These are phyloP conservation scores for Colletotrichum tanaceti DNA, from an alignment of 2,329 filamentous ascomycete genomes.

Conservation along the genomic window DNA sequence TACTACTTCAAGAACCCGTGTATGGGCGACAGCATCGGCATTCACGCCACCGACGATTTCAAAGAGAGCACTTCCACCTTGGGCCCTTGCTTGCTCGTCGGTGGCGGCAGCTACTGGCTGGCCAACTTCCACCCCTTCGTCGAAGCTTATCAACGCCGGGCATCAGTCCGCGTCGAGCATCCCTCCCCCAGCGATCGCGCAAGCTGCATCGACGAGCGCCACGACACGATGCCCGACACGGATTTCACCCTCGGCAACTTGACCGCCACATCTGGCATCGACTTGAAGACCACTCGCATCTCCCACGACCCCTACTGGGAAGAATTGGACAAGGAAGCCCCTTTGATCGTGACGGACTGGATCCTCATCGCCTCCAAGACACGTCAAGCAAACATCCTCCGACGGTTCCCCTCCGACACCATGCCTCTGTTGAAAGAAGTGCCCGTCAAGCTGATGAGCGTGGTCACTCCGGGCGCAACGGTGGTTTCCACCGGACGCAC, in stretches of 20 bases:
- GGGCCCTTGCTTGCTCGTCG: conserved; percentile 54
- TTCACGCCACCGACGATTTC: conserved; percentile 46
- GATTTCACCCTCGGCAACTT: conserved; percentile 52
- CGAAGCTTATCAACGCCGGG: conserved; percentile 48
- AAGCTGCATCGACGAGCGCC: conserved; percentile 50
- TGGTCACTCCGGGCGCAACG: conserved; percentile 50
- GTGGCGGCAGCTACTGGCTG: conserved; percentile 55
- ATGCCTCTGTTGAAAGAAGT: conserved; percentile 49
- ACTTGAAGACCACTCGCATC: conserved; percentile 56
- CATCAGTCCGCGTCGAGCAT: conserved; percentile 51
- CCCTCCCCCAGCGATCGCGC: conserved; percentile 56
- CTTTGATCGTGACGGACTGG: conserved; percentile 59
- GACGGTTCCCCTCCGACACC: conserved; percentile 53
- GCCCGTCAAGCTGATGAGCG: conserved; percentile 48
- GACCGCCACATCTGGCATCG: conserved; percentile 55
- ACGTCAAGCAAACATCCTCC: conserved; percentile 54
- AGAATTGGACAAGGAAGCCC: conserved; percentile 53
- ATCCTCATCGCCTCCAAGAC: conserved; percentile 52
- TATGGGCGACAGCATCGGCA: conserved; percentile 60
- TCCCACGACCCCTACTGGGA: conserved; percentile 60
- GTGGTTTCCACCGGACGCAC: conserved; percentile 57
- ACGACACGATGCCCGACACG: conserved; percentile 51
- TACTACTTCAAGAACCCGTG: conserved; percentile 56
- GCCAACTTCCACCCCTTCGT: conserved; percentile 59
- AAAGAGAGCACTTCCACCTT: conserved; percentile 56